Base-by-base conservation (phyloP, 2,329 filamentous ascomycete genomes). In the Plenodomus biglobosus region DNA sequence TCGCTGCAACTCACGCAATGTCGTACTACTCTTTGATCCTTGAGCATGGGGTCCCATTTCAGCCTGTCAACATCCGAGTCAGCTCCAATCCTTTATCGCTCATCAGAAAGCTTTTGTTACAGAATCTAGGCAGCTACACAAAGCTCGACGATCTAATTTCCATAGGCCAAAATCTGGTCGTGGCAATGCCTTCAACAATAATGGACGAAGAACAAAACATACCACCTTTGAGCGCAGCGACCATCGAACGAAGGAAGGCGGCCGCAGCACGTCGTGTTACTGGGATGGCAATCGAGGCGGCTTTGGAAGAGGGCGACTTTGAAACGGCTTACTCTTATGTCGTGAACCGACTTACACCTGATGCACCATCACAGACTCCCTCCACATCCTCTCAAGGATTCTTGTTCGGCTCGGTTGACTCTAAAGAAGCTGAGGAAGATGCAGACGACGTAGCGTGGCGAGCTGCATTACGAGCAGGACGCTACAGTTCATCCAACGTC, bases 271-370 rank as follows among this genome's bases (percentile, higher is more conserved):
- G 81, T 40, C 82, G 88, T 22, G 84, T 94, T 42, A 85, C 85
- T 5, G 86, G 87, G 49, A 90, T 92, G 86, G 90, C 88, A 55
- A 84, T 92, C 35, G 85, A 90, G 65, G 85, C 87, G 13, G 87
- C 89, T 11, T 77, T 94, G 1, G 78, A 79, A 8, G 88, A 92
- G 64, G 85, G 91, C 54, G 90, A 85, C 65, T 94, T 94, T 52
- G 90, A 95, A 66, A 94, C 89, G 0, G 89, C 89, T 10, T 94
- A 92, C 68, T 92, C 88, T 0, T 92, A 89, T 64, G 85, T 92
- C 1, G 81, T 90, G 39, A 90, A 85, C 63, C 82, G 86, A 18
- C 76, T 94, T 0, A 77, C 78, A 7, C 66, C 72, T 8, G 72
- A 68, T 13, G 43, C 51, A 3, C 53, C 56, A 3, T 58, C 64